Evolutionary conservation across 2,329 filamentous ascomycete genomes (phyloP).

Genomic region (Fusarium chuoi): DNA sequence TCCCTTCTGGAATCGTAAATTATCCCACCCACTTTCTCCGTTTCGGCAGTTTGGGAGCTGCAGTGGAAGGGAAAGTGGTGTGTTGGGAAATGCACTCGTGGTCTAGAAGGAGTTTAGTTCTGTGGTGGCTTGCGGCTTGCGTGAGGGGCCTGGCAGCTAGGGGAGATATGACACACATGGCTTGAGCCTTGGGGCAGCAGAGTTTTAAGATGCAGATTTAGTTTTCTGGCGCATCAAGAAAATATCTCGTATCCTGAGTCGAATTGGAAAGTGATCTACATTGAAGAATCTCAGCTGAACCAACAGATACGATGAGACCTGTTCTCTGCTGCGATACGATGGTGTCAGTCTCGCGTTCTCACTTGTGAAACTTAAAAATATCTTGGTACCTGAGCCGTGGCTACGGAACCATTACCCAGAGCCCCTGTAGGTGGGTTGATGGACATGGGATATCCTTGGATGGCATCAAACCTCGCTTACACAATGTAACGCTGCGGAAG

Average conservation of each 20-base stretch:
- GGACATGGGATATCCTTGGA: neutral
- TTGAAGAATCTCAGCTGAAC: neutral
- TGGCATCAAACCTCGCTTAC: neutral
- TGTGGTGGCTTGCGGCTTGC: slow-evolving; percentile 1
- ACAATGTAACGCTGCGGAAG: neutral
- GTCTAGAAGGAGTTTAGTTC: neutral
- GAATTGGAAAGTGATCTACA: neutral
- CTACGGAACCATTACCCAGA: neutral
- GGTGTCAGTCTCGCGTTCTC: neutral
- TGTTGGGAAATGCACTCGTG: neutral
- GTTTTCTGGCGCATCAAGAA: neutral
- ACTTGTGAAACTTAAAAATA: neutral
- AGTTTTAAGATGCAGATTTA: neutral
- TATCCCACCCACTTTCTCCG: slow-evolving; percentile 4
- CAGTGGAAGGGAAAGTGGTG: neutral
- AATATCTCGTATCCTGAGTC: neutral
- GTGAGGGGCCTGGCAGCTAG: neutral
- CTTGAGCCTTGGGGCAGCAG: neutral
- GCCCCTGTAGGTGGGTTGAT: neutral
- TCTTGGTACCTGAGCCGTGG: slow-evolving; percentile 9
- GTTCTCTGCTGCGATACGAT: neutral
- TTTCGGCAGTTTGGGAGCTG: neutral
- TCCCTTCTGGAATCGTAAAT: slow-evolving; percentile 1
- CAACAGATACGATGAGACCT: neutral
- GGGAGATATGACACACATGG: slow-evolving; percentile 13